Evolutionary conservation across 2,329 filamentous ascomycete species (phyloP), one percentile per base, ranked within the genome.

Genomic region (Alternaria alternata): DNA sequence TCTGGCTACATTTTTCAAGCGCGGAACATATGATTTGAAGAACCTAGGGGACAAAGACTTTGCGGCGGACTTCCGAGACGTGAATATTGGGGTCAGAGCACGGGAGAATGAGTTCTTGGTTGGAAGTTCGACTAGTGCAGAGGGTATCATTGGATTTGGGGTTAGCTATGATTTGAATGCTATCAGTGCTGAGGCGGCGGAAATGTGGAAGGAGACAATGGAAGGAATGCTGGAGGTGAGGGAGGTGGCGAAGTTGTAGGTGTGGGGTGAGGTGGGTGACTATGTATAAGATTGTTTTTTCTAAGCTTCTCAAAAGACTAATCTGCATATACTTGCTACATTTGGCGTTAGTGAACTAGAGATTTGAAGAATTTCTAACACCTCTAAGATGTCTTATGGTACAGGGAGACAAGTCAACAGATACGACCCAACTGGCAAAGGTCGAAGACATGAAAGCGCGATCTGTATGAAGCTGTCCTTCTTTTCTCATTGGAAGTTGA

Each of bases 81-180:
- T 80, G 36, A 73, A 66, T 20, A 75, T 79, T 51, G 77, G 75
- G 11, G 81, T 84, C 8, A 67, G 82, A 34, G 80, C 81, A 3
- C 69, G 82, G 28, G 81, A 83, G 7, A 75, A 78, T 4, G 82
- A 84, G 67, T 84, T 83, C 56, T 56, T 84, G 57, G 68, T 83
- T 1, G 81, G 80, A 0, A 79, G 80, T 38, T 77, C 68, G 28
- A 79, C 80, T 38, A 75, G 79, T 63, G 74, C 59, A 1, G 61
- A 73, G 32, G 76, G 76, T 0, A 68, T 76, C 5, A 65, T 84
- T 7, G 67, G 62, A n/a, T 79, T 79, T 52, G 71, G 70, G 7
- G 80, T 80, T 0, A 79, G 75, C 46, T 80, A 81, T 62, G 82
- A 84, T 69, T 72, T 68, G 46, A 78, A 66, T 68, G 72, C 73